Conservation (phyloP, 2,329 filamentous ascomycete species). For the Raffaelea deltoideospora region DNA sequence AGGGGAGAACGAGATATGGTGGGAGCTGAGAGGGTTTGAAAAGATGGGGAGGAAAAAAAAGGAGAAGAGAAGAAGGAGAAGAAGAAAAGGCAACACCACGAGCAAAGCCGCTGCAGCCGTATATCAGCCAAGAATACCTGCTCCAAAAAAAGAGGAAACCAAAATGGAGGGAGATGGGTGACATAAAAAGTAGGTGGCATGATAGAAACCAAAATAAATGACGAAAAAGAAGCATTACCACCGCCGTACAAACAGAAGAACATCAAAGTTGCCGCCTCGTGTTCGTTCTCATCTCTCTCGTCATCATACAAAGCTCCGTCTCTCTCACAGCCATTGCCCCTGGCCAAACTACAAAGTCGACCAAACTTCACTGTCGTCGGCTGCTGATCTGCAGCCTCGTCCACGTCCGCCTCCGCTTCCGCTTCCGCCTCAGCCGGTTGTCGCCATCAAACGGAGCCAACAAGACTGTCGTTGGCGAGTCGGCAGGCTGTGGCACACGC, state of each 20-base stretch:
- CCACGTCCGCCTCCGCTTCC: neutral
- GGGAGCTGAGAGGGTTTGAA: neutral
- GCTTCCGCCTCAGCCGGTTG: too few relatives aligned
- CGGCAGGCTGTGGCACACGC: constrained; percentile 9
- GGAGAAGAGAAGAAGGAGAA: constrained; percentile 1
- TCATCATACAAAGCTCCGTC: constrained; percentile 5
- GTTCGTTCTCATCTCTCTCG: constrained; percentile 1
- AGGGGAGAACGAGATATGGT: neutral
- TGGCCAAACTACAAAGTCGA: neutral
- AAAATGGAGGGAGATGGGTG: too few relatives aligned
- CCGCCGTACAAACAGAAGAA: neutral
- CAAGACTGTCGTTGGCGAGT: constrained; percentile 14
- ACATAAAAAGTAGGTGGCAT: too few relatives aligned
- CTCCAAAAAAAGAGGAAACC: too few relatives aligned
- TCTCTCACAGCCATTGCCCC: neutral
- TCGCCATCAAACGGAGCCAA: constrained; percentile 10
- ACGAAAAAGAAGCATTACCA: neutral
- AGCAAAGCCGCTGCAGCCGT: neutral
- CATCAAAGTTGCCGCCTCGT: too few relatives aligned
- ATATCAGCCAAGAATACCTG: neutral
- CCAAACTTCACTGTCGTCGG: too few relatives aligned
- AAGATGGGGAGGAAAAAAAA: neutral
- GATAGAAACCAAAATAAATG: too few relatives aligned
- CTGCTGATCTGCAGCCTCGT: neutral
- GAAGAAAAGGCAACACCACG: neutral